Percentiles rank a stretch among this genome's conserved stretches.
phyloP scores from a whole-genome alignment of 2,329 filamentous ascomycete genomes.

The Sarocladium kiliense region DNA sequence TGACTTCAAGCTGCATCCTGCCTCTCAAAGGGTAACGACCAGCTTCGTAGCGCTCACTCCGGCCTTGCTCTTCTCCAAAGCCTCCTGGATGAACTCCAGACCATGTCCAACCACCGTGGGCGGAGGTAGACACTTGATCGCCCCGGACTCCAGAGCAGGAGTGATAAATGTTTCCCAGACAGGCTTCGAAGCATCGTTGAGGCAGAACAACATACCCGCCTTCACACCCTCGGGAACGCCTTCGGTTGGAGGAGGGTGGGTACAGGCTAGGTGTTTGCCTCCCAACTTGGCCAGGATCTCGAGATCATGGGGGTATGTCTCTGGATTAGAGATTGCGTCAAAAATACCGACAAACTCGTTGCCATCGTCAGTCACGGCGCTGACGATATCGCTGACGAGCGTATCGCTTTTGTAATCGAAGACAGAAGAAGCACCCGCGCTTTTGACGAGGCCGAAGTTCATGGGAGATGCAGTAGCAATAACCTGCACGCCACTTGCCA shows the following conservation, averaged over 20 bases:
- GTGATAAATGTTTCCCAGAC: constrained; percentile 20
- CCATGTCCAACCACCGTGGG: constrained; percentile 19
- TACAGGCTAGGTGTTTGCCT: constrained; percentile 28
- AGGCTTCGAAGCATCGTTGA: constrained; percentile 18
- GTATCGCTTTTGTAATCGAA: too few species aligned
- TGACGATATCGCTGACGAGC: too few species aligned
- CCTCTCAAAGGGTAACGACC: constrained; percentile 17
- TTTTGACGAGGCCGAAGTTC: too few species aligned
- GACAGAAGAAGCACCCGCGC: too few species aligned
- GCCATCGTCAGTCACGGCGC: too few species aligned
- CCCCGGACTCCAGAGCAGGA: too few species aligned
- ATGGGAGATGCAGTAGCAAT: too few species aligned
- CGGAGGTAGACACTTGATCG: constrained; percentile 17
- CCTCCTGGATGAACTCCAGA: constrained; percentile 18
- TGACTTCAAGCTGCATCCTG: too few species aligned
- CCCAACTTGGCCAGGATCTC: constrained; percentile 19
- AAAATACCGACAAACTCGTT: too few species aligned
- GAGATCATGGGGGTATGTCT: constrained; percentile 18
- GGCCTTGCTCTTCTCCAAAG: constrained; percentile 15
- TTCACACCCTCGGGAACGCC: constrained; percentile 25
- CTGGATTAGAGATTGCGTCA: constrained; percentile 13
- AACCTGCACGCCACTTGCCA: too few species aligned
- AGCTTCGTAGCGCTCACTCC: constrained; percentile 22
- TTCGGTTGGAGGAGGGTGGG: constrained; percentile 26
- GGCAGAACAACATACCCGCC: constrained; percentile 26